Evolutionary conservation across 1,284 basidiomycete species (phyloP), one percentile per base, ranked within the genome.

Genomic region (Leccinum olivaceoglutinosum): DNA sequence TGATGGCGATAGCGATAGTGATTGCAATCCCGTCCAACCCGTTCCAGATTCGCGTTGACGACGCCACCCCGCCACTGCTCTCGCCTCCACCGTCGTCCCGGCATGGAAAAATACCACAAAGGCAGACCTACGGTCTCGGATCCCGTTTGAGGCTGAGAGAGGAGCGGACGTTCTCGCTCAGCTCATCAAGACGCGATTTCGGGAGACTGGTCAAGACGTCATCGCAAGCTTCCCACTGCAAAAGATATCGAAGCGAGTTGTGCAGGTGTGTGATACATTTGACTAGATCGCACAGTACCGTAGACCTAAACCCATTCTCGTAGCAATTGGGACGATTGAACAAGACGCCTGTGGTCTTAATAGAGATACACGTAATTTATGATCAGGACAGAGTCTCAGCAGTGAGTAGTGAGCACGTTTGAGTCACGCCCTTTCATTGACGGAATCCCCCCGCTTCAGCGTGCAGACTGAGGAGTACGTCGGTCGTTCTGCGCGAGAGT

Each of bases 301-400:
- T 16, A 56, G 61, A 11, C 34, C 34, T 34, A 34, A 34, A 34
- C 34, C 34, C 34, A 9, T 8, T 18, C 16, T 41, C 58, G 32
- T 59, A 88, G 86, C 85, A 87, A 83, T 71, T 85, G 16, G 86
- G 86, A 3, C 74, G 83, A 55, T 68, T 88, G 32, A 78, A 82
- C 60, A 78, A 81, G 51, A 75, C 80, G 0, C 80, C 84, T 0
- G 79, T 86, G 0, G 73, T 75, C 6, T 78, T 77, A 5, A 79
- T 87, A 29, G 86, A 88, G 67, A 79, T 88, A 8, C 86, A 88
- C 68, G 86, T 88, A 2, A 81, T 88, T 16, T 88, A 86, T 0
- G 87, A 88, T 69, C 77, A 85, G 21, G 86, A 88, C 69, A 80
- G 84, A 9, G 76, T 86, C 5, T 82, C 85, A 1, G 53, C 84